Percentiles rank a stretch among this genome's conserved stretches.
These are phyloP conservation scores for Casuarina equisetifolia DNA, from an alignment of 306 rosid species.

Conservation along the genomic window DNA sequence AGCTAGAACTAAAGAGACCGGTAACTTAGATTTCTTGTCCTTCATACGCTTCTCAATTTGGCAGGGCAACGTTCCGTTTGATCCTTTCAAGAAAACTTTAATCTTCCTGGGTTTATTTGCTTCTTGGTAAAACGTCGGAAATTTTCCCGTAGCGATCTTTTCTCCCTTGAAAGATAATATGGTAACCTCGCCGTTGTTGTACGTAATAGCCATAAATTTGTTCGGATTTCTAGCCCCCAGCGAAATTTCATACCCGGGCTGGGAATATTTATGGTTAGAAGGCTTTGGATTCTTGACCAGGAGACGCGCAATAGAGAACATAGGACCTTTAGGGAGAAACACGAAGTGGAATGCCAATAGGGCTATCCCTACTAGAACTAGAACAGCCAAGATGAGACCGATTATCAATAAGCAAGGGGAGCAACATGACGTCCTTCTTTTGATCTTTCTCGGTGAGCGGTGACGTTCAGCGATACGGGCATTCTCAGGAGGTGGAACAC, in stretches of 20 bases:
- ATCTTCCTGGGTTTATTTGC: neutral
- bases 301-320: conserved; percentile 21
- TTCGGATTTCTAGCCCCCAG: conserved; percentile 40
- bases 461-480: conserved; percentile 36
- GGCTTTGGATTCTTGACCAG: neutral
- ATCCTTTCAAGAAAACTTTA: conserved; percentile 23
- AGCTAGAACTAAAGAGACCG: conserved; percentile 18
- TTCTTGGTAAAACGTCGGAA: conserved; percentile 30
- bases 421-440: neutral
- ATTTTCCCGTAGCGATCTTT: conserved; percentile 36
- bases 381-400: neutral
- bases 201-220: conserved; percentile 9
- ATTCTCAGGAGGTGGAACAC: conserved; percentile 59
- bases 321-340: conserved; percentile 39
- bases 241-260: conserved; percentile 24
- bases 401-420: conserved; percentile 11
- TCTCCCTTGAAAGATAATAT: neutral
- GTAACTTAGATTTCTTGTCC: neutral
- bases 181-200: neutral
- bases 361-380: conserved; percentile 23
- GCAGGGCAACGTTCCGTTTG: conserved; percentile 1
- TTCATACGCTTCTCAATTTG: conserved; percentile 18
- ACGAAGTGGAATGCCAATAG: conserved; percentile 19
- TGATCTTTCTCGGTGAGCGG: neutral
- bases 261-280: neutral